Base-by-base conservation (phyloP, 805 yeast species). In the Hanseniaspora jakobsenii region DNA sequence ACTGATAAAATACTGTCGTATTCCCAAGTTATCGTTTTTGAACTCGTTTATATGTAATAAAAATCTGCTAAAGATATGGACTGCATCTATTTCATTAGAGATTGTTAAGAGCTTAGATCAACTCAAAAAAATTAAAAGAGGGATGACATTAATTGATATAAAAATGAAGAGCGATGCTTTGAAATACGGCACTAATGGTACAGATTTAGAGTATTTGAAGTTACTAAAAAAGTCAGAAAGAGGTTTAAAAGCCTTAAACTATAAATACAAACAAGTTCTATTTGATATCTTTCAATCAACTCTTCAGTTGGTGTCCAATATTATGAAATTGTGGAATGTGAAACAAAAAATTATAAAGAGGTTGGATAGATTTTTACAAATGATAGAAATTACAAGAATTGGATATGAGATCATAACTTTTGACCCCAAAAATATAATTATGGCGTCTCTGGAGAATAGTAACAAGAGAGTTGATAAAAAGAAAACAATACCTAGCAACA, bases 211-310 rank as follows among this genome's bases (percentile, higher is more conserved):
- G 5, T 18, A 34, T 8, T 4, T 22, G 6, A 42, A 29, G 12
- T 29, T 10, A 3, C 5, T 35, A 16, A 9, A 9, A 7, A 13
- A 5, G 6, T 13, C 35, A 6, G 23, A 35, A 22, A 6, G 22
- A 4, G 29, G 23, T 13, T 9, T 42, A 12, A 13, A 34, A 2
- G 12, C 21, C 4, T 29, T 36, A 19, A 28, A 42, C 28, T 13
- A 2, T 7, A 42, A 29, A 7, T 35, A 28, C 10, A 35, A 16
- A 10, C 29, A 36, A 18, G 30, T 36, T 12, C 3, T 17, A 4
- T 35, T 24, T 31, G 46, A 42, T 21, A 10, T 37, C 21, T 26
- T n/a, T 26, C 32, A 37, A 28, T 37, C 27, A 3, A 3, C 26
- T 17, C n/a, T 37, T 21, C 6, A 18, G 3, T 37, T 37, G 6